Conservation (phyloP, 208 protist species). For the Trypanosomatidae sp. region DNA sequence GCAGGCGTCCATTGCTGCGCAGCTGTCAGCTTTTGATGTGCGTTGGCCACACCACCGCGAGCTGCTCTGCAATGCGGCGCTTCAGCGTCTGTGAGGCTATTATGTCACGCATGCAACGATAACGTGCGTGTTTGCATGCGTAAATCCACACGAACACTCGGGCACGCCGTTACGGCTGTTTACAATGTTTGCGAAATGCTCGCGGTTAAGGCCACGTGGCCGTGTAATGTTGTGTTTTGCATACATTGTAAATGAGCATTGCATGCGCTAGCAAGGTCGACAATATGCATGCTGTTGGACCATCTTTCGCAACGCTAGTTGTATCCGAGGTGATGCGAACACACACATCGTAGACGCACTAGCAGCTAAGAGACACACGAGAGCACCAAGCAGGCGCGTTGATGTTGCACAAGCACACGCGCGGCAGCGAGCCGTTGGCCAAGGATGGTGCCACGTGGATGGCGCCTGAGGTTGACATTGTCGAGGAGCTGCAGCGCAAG, state of each 20-base stretch:
- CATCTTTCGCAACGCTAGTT: background rate
- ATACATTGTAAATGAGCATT: too few species aligned
- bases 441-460: constrained; percentile 6
- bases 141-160: too few species aligned
- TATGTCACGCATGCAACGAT: background rate
- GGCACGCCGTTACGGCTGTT: too few species aligned
- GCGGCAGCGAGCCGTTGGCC: background rate
- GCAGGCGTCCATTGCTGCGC: constrained; percentile 26
- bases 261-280: too few species aligned
- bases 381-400: background rate
- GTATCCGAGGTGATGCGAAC: too few species aligned
- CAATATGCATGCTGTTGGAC: background rate
- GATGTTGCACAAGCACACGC: background rate
- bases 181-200: too few species aligned
- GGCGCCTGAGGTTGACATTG: constrained; percentile 8
- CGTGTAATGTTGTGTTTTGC: too few species aligned
- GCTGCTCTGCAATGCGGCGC: constrained; percentile 2
- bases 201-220: too few species aligned
- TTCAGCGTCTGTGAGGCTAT: background rate
- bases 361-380: too few species aligned
- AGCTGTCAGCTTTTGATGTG: constrained; percentile 43
- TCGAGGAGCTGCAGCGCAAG: constrained; percentile 26
- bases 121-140: background rate
- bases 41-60: constrained; percentile 16
- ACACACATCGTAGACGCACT: too few species aligned